These are phyloP conservation scores for Axilococcus clingmanii DNA, from an alignment of 139 green algal species.

Conservation along the genomic window DNA sequence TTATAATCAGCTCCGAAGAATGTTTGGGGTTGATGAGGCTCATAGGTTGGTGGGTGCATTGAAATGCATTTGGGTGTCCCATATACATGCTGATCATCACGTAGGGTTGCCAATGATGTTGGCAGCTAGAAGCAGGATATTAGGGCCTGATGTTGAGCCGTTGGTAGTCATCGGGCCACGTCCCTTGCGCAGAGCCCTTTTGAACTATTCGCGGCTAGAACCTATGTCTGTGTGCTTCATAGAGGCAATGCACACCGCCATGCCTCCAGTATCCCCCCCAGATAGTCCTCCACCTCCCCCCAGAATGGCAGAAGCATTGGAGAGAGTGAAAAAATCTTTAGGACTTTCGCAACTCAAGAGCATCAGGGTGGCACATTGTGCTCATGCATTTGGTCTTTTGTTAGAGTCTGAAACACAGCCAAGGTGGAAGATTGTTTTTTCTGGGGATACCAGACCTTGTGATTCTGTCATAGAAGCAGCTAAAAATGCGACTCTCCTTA, in stretches of 20 bases:
- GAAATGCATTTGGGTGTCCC: slow-evolving; percentile 74
- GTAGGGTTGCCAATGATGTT: slow-evolving; percentile 67
- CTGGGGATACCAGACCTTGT: slow-evolving; percentile 83
- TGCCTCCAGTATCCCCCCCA: too few species aligned
- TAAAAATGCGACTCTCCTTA: slow-evolving; percentile 66
- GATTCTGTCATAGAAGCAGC: slow-evolving; percentile 59
- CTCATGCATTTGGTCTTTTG: slow-evolving; percentile 58
- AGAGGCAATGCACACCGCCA: slow-evolving; percentile 16
- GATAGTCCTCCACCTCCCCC: background rate
- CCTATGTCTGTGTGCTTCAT: slow-evolving; percentile 55
- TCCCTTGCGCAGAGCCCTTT: slow-evolving; percentile 58
- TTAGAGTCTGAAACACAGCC: slow-evolving; percentile 34
- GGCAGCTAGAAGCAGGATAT: slow-evolving; percentile 25
- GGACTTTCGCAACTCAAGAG: slow-evolving; percentile 50
- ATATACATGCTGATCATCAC: slow-evolving; percentile 98
- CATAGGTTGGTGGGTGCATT: slow-evolving; percentile 20
- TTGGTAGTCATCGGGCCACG: slow-evolving; percentile 77
- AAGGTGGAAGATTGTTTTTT: slow-evolving; percentile 78
- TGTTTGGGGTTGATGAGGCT: slow-evolving; percentile 35
- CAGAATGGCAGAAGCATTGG: slow-evolving; percentile 4
- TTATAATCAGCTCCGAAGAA: slow-evolving; percentile 73
- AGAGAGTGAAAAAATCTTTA: slow-evolving; percentile 17
- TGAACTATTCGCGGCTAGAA: slow-evolving; percentile 47
- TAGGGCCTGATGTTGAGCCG: slow-evolving; percentile 31
- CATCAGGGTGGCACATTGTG: slow-evolving; percentile 61